Conservation (phyloP, 306 rosid species). For the Casuarina cunninghamiana region DNA sequence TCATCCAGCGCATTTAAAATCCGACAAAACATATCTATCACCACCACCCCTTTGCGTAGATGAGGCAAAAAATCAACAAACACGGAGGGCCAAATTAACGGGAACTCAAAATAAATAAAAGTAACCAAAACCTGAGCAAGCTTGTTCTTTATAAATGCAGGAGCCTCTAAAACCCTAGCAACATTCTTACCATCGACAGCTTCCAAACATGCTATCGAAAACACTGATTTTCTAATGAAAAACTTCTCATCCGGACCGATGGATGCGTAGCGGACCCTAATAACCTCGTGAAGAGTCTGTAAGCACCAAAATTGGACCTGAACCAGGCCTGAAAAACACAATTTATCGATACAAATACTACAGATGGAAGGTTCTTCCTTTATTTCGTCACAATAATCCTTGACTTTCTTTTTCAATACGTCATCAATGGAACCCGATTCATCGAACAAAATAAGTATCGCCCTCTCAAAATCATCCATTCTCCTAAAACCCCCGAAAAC, state of each 20-base stretch:
- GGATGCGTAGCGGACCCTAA: conserved; percentile 66
- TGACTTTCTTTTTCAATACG: conserved; percentile 66
- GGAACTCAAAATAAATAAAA: conserved; percentile 80
- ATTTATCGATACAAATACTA: conserved; percentile 69
- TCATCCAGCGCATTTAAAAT: conserved; percentile 85
- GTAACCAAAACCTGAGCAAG: conserved; percentile 86
- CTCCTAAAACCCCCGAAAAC: conserved; percentile 15
- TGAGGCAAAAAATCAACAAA: conserved; percentile 79
- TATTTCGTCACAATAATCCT: conserved; percentile 58
- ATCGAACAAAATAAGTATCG: conserved; percentile 78
- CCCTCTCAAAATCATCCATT: conserved; percentile 94
- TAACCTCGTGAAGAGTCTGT: conserved; percentile 78
- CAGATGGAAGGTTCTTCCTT: conserved; percentile 68
- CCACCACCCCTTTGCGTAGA: conserved; percentile 65
- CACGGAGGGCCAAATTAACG: conserved; percentile 75
- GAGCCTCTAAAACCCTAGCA: conserved; percentile 66
- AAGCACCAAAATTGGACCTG: conserved; percentile 96
- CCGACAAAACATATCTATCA: conserved; percentile 94
- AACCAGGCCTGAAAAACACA: conserved; percentile 63
- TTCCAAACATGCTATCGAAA: conserved; percentile 73
- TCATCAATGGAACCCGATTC: conserved; percentile 67
- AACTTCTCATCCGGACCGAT: conserved; percentile 69
- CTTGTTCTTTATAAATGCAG: conserved; percentile 75
- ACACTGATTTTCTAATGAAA: conserved; percentile 67
- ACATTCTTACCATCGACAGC: conserved; percentile 54